Evolutionary conservation across 2,329 filamentous ascomycete species (phyloP), one percentile per base, ranked within the genome.

Genomic region (Coniella vitis): DNA sequence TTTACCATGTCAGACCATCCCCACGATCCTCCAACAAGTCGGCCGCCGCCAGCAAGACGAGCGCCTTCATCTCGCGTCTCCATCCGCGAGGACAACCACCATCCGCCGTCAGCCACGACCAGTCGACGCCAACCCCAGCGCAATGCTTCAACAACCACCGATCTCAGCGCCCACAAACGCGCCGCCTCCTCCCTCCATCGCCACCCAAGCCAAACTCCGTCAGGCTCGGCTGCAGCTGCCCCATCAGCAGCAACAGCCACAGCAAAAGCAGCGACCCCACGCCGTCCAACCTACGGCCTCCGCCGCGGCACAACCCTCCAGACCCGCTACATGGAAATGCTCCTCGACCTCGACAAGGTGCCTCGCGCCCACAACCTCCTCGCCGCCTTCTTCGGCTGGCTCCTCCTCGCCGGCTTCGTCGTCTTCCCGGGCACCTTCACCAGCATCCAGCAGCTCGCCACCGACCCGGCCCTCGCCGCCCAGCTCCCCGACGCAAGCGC

Each of bases 401-500:
- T 75, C 32, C 65, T 79, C 2, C 67, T 79, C 1, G 72, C 70
- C 0, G 74, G 75, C 22, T 79, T 76, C 62, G 63, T 79, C 13
- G 66, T 78, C 40, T 68, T 76, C 35, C 74, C 74, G 0, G 74
- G 71, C 3, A 75, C 72, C 0, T 78, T 77, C 57, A 75, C 70
- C 38, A 69, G 64, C 21, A 61, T 52, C 31, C 20, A 48, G 32
- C 22, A 49, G 7, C 46, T 49, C 7, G 36, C 45, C 22, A 36
- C 43, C 1, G 31, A 49, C n/a, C 41, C 49, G 4, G 37, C 20
- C 1, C 37, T 52, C n/a, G 41, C 38, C 7, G 25, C 9, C 0
- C 19, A 49, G n/a, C n/a, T n/a, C 4, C 44, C 48, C 2, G 20
- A 45, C 25, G 49, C 49, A 32, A 38, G 41, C 19, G 25, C 22